phyloP scores from a whole-genome alignment of 768 basidiomycete genomes.

The Termitomyces sp. region DNA sequence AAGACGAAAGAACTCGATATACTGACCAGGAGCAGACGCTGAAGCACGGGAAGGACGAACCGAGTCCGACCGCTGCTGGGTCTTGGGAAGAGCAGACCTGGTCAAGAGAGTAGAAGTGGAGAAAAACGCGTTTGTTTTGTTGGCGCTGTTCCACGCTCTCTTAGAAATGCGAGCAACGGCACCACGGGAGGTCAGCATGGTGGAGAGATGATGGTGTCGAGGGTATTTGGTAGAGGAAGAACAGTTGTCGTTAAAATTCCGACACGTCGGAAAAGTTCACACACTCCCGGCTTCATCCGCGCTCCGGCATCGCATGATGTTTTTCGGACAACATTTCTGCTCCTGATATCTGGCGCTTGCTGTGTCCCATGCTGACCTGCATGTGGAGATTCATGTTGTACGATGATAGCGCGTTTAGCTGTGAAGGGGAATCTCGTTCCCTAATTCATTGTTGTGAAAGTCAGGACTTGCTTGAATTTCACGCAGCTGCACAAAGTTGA shows the following conservation, averaged over 20 bases:
- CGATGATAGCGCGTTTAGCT: not conserved
- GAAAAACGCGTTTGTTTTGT: conserved; percentile 76
- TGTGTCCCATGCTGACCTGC: not conserved
- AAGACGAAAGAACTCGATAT: conserved; percentile 8
- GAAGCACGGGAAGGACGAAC: conserved; percentile 47
- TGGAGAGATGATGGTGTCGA: conserved; percentile 26
- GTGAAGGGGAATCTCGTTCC: not conserved
- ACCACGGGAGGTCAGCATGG: conserved; percentile 86
- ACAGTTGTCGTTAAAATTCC: conserved; percentile 25
- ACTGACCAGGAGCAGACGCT: conserved; percentile 50
- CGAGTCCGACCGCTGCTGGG: conserved; percentile 39
- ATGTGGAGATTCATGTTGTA: not conserved
- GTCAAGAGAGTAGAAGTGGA: conserved; percentile 64
- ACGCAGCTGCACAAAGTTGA: not conserved
- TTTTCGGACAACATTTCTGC: too few relatives aligned
- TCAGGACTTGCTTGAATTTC: not conserved
- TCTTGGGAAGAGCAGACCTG: conserved; percentile 44
- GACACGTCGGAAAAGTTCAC: conserved; percentile 44
- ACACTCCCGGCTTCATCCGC: conserved; percentile 46
- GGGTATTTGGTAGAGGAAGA: conserved; percentile 22
- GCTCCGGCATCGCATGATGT: not conserved
- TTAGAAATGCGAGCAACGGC: conserved; percentile 83
- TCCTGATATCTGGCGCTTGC: too few relatives aligned
- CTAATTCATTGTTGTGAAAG: not conserved
- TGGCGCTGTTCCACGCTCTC: conserved; percentile 73